Evolutionary conservation across 1,284 basidiomycete genomes (phyloP), one percentile per base, ranked within the genome.

Genomic region (Fomitopsis palustris): DNA sequence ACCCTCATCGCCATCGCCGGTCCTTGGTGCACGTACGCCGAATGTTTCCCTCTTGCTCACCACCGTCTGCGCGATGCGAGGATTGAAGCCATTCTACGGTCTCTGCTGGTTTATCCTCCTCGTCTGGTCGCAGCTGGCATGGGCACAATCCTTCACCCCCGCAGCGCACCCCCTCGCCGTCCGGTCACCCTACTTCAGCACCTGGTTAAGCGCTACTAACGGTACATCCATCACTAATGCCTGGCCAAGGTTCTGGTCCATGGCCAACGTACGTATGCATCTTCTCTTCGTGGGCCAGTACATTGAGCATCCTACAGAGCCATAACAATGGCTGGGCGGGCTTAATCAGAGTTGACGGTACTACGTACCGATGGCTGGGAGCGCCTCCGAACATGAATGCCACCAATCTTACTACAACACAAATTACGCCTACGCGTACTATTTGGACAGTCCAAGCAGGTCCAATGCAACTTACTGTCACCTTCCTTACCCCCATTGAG

Each of bases 321-420:
- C n/a, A 56, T 59, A 19, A 29, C 62, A 43, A 10, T 21, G 68
- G 61, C 7, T 64, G 65, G 67, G 52, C 58, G 14, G 68, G 68
- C 27, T 58, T 57, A 23, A 57, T 68, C 25, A 61, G 65, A 39
- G 59, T 69, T 5, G 68, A 69, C 58, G 58, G 62, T 8, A 25
- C 35, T 17, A 61, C 59, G 5, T 69, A 64, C 52, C 23, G 39
- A 42, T 69, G 67, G 67, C 52, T 66, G 37, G 67, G 67, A 4
- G 17, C 29, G 27, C 16, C 25, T n/a, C n/a, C 35, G 1, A 33
- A 35, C 3, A 29, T 17, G 7, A 55, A 41, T 9, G 52, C 57
- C 10, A 62, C 61, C 25, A 63, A 47, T 41, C 43, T 54, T 31
- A 52, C 57, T 12, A 29, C 23, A 27, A 33, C 54, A 17, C 37